Percentiles rank a stretch among this genome's conserved stretches.
These are phyloP conservation scores for Polyporus arcularius DNA, from an alignment of 768 basidiomycete species.

Conservation along the genomic window DNA sequence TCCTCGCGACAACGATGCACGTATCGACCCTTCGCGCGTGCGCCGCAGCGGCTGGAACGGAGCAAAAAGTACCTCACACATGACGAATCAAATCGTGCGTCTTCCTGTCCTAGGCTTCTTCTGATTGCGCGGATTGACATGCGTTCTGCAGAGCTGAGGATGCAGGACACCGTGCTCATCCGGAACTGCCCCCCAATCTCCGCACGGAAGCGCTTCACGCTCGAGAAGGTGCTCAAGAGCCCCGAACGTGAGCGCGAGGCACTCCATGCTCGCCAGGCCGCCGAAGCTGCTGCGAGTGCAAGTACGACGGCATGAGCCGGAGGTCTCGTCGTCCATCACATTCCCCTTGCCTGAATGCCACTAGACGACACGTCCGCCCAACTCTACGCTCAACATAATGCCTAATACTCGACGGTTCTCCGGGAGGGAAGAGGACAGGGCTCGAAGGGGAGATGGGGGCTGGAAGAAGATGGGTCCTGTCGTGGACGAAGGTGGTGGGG, in stretches of 20 bases:
- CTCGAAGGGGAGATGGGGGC: too few relatives aligned
- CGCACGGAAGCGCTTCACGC: conserved; percentile 72
- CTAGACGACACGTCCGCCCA: too few relatives aligned
- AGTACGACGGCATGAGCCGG: neutral
- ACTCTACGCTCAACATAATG: too few relatives aligned
- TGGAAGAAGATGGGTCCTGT: too few relatives aligned
- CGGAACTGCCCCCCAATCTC: conserved; percentile 83
- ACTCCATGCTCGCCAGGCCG: conserved; percentile 20
- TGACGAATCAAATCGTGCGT: conserved; percentile 70
- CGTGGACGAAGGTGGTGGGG: too few relatives aligned
- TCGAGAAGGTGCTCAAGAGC: conserved; percentile 68
- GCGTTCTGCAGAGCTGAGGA: conserved; percentile 50
- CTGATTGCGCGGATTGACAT: neutral
- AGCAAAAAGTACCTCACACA: conserved; percentile 81
- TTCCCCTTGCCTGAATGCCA: too few relatives aligned
- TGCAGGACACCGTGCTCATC: conserved; percentile 73
- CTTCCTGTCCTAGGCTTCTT: neutral
- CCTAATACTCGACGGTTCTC: too few relatives aligned
- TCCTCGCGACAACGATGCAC: neutral
- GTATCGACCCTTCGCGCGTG: too few relatives aligned
- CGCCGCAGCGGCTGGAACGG: conserved; percentile 62
- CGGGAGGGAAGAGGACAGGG: too few relatives aligned
- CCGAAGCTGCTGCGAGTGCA: conserved; percentile 10
- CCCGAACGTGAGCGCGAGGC: conserved; percentile 54
- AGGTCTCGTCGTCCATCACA: neutral